A percentile compares a stretch with the other conserved stretches of the same genome.
Conservation (phyloP, 2,329 filamentous ascomycete genomes). For the Trichophaea hybrida region DNA sequence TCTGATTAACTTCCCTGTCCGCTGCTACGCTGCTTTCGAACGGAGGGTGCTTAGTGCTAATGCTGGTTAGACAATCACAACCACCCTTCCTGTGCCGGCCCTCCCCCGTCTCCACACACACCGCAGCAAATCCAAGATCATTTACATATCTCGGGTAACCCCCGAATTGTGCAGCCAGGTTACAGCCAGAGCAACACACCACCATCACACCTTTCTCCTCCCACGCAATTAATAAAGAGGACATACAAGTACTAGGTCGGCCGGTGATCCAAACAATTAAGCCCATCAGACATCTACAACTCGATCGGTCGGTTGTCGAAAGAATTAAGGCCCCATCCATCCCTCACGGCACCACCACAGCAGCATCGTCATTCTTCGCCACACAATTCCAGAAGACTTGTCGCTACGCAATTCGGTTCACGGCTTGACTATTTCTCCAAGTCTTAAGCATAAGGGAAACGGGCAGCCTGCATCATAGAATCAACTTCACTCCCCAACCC, state of each 20-base stretch:
- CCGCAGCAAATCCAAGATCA: neutral
- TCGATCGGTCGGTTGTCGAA: too few species aligned
- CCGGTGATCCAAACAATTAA: too few species aligned
- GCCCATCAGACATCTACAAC: too few species aligned
- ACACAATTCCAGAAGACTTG: too few species aligned
- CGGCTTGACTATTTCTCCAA: neutral
- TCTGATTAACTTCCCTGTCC: too few species aligned
- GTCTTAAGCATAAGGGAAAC: neutral
- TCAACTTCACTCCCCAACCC: neutral
- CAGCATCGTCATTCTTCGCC: too few species aligned
- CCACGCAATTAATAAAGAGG: neutral
- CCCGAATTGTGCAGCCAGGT: neutral
- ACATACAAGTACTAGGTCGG: neutral
- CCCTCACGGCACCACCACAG: too few species aligned
- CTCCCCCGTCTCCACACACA: conserved; percentile 55
- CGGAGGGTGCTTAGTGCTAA: too few species aligned
- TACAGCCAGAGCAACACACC: neutral
- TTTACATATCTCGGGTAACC: conserved; percentile 4
- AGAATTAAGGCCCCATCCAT: too few species aligned
- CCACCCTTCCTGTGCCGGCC: neutral
- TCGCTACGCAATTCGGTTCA: too few species aligned
- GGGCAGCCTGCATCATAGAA: neutral
- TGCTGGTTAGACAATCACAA: neutral
- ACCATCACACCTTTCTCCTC: neutral
- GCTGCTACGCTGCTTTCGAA: too few species aligned